These are phyloP conservation scores for Tulasnella calospora DNA, from an alignment of 768 basidiomycete genomes.

Conservation along the genomic window DNA sequence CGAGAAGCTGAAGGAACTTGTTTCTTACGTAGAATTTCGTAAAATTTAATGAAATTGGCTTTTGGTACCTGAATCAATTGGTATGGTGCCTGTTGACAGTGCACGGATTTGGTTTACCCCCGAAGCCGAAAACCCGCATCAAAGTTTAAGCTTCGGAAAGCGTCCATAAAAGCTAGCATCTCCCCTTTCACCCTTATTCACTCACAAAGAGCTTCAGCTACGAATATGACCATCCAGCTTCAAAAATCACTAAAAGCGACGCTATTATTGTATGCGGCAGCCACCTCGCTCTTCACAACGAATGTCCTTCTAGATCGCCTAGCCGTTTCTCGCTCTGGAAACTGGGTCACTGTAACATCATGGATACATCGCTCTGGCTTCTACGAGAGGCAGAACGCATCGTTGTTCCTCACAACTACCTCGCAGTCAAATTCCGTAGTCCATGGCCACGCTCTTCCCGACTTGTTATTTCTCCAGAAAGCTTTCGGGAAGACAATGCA, in stretches of 20 bases:
- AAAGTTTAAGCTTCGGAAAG: neutral
- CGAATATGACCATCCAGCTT: neutral
- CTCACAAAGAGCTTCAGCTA: neutral
- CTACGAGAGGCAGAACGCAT: neutral
- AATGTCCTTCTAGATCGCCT: neutral
- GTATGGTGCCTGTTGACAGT: neutral
- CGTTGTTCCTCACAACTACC: neutral
- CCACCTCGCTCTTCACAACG: neutral
- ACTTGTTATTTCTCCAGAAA: slow-evolving; percentile 54
- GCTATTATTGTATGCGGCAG: neutral
- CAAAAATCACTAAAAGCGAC: neutral
- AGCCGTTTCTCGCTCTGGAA: neutral
- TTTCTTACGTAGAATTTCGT: neutral
- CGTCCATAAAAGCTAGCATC: neutral
- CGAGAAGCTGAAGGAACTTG: neutral
- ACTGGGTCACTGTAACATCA: neutral
- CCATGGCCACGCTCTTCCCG: slow-evolving; percentile 30
- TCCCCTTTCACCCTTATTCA: neutral
- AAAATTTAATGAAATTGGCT: neutral
- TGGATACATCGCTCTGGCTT: neutral
- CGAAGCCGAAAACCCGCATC: neutral
- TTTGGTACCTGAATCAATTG: neutral
- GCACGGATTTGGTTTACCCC: too few species aligned
- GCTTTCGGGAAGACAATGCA: slow-evolving; percentile 64
- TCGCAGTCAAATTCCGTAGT: neutral